Evolutionary conservation across 1,284 basidiomycete species (phyloP), one percentile per base, ranked within the genome.

Genomic region (Sparassis latifolia): DNA sequence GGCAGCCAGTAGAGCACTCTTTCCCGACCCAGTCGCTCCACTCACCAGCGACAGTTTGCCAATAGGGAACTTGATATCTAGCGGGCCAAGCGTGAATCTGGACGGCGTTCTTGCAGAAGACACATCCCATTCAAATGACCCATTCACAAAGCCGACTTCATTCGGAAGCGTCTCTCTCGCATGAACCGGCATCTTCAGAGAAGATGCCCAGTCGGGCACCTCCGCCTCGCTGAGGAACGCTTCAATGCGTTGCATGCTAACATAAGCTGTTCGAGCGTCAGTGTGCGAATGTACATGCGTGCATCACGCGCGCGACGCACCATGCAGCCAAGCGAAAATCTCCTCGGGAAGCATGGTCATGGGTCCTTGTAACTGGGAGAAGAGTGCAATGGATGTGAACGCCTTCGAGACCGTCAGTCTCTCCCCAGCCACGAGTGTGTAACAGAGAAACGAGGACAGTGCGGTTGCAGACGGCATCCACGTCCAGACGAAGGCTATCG

Each of bases 21-120:
- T 93, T 0, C 90, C 90, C 0, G 84, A 83, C 0, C 89, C 90
- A 0, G 89, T 91, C 0, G 84, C 73, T 0, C 90, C 90, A 51
- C 78, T 82, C 44, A 91, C 70, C 33, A 91, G 71, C 0, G 80
- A 79, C 41, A 92, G 64, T 55, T 80, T 71, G 3, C 79, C 79
- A 20, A 66, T 55, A 1, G 84, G 83, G 55, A 88, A 85, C 9
- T 55, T 59, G 44, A 89, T 60, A 57, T 82, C 70, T 50, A 91
- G 58, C 27, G 80, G 78, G 4, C 80, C 80, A 41, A 85, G 69
- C 50, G 70, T 67, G 53, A 84, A 84, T 31, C 69, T 58, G 9
- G 64, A 57, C 0, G 63, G 62, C 31, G 62, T 55, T 5, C 63
- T 59, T 45, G 64, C 64, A 5, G 66, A 64, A 4, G 62, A 55